A percentile compares a stretch with the other conserved stretches of the same genome.
Conservation (phyloP, 169 alveolate genomes). For the Cryptosporidium meleagridis region DNA sequence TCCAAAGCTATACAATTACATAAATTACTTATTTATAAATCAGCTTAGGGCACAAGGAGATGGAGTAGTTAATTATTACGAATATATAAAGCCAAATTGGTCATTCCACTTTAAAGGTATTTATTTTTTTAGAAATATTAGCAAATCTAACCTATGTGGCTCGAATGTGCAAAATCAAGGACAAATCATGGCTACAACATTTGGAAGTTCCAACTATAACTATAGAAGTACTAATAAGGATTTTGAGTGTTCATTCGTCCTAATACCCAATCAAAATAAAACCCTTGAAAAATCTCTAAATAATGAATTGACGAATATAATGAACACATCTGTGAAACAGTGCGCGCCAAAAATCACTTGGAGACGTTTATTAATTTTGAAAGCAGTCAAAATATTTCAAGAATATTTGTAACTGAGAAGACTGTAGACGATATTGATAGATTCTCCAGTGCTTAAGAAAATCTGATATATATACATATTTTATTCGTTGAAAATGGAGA, state of each 20-base stretch:
- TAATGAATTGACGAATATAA: slow-evolving; percentile 37
- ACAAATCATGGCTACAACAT: slow-evolving; percentile 7
- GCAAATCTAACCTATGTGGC: neutral
- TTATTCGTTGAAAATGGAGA: neutral
- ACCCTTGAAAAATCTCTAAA: slow-evolving; percentile 6
- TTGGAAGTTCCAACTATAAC: slow-evolving; percentile 65
- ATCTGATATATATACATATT: neutral
- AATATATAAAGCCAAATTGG: slow-evolving; percentile 19
- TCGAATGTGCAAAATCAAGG: neutral
- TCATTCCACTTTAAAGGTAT: slow-evolving; percentile 57
- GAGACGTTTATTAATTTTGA: slow-evolving; percentile 45
- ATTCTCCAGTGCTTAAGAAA: neutral
- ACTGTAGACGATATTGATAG: neutral
- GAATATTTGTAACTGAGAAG: neutral
- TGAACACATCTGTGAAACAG: neutral
- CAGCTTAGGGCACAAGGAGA: neutral
- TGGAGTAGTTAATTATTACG: neutral
- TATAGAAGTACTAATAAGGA: slow-evolving; percentile 42
- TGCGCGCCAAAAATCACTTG: slow-evolving; percentile 47
- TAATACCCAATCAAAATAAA: slow-evolving; percentile 29
- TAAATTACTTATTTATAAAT: slow-evolving; percentile 1
- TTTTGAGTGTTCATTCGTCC: slow-evolving; percentile 60
- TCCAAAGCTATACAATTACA: slow-evolving; percentile 17
- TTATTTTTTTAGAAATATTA: slow-evolving; percentile 23
- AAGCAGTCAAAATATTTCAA: neutral